These are phyloP conservation scores for Macadamia tetraphylla DNA, from an alignment of 164 flowering plant genomes.

Conservation along the genomic window DNA sequence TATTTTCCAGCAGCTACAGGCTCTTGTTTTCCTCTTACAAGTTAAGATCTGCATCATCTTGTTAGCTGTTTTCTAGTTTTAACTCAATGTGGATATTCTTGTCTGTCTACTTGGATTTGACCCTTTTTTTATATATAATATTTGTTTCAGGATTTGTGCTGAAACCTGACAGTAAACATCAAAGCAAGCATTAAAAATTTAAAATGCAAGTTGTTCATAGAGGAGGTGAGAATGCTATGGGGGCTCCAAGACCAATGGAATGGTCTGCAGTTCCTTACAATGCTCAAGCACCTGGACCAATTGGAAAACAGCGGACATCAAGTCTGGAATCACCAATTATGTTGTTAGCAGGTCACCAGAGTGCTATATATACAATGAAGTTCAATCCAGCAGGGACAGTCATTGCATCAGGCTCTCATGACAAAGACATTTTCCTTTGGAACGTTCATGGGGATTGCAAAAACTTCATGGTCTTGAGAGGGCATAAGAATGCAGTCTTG, in stretches of 20 bases:
- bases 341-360: conserved; percentile 85
- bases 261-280: conserved; percentile 56
- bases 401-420: conserved; percentile 95
- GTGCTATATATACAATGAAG: conserved; percentile 90
- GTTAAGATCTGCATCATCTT: too few species aligned
- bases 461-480: conserved; percentile 87
- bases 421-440: conserved; percentile 92
- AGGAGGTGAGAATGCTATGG: conserved; percentile 55
- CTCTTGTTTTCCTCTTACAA: too few species aligned
- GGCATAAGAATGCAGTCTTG: conserved; percentile 93
- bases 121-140: not conserved
- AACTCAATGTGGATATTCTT: too few species aligned
- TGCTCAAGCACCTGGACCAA: conserved; percentile 51
- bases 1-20: too few species aligned
- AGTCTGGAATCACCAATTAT: conserved; percentile 91
- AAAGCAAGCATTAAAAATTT: not conserved
- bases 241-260: conserved; percentile 76
- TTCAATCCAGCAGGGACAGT: conserved; percentile 90
- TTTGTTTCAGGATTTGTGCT: too few species aligned
- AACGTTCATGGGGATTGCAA: conserved; percentile 91
- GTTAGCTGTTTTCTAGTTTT: too few species aligned
- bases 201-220: conserved; percentile 43
- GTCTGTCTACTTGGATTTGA: too few species aligned
- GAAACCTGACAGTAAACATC: too few species aligned
- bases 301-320: conserved; percentile 75